Base-by-base conservation (phyloP, 108 stramenopile genomes). In the Skeletonema costatum region DNA sequence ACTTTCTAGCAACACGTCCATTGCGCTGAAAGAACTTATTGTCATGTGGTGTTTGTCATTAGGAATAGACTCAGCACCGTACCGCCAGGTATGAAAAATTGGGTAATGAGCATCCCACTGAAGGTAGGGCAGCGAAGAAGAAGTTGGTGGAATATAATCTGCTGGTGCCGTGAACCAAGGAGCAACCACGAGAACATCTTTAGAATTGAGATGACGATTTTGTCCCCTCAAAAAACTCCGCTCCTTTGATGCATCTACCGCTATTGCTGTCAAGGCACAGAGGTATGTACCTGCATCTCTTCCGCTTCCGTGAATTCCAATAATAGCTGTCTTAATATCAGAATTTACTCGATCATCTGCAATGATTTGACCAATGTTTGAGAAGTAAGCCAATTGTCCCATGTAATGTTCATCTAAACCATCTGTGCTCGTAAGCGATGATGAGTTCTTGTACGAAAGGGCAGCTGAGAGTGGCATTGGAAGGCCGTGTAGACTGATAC, bases 271-370 rank as follows among this genome's bases (percentile, higher is more conserved):
- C 16, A 87, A 83, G 32, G 78, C 56, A 72, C 91, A 93, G 35
- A 96, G 78, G 60, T 92, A 92, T 35, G 89, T 82, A 6, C 87
- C 85, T 38, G 88, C 91, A 66, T 87, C 87, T 6, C 92, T 84
- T 13, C 80, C 79, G 3, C 89, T 89, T 60, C 95, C 95, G 74
- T 96, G 95, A 58, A 96, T 66, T 2, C 78, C 70, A 44, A 96
- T 71, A 17, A 96, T 13, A 2, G 76, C 75, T 9, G 75, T 80
- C 2, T 48, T 59, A 16, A 87, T 71, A 9, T 56, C 32, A 1
- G 32, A 14, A 29, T 73, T 51, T 12, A 32, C 19, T 16, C 60
- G 32, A 60, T 16, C 21, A 32, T 46, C n/a, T 12, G 65, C 36
- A 31, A 5, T 39, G 21, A 25, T 63, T 4, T 19, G 53, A 3